These are phyloP conservation scores for Scleroderma citrinum DNA, from an alignment of 768 basidiomycete genomes.

Conservation along the genomic window DNA sequence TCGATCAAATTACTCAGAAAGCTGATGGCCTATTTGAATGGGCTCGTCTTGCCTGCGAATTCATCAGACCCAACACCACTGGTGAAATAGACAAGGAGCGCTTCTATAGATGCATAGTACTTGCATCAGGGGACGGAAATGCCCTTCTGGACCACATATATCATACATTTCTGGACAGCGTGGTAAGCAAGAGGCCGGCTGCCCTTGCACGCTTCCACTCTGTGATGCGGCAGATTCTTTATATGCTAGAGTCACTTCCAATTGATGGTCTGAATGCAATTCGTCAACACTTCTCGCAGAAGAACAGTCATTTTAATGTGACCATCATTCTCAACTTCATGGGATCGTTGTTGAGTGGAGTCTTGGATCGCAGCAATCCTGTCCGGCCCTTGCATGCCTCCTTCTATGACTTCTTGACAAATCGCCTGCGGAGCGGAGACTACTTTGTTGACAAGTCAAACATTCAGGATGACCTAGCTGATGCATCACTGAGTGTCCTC, in stretches of 20 bases:
- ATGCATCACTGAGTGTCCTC: constrained; percentile 24
- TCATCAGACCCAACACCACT: neutral
- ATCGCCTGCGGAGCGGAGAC: too few species aligned
- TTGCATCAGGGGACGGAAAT: constrained; percentile 25
- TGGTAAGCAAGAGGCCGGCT: too few species aligned
- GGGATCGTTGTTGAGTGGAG: constrained; percentile 7
- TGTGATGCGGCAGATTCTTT: neutral
- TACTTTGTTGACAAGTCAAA: constrained; percentile 9
- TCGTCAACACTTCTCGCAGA: neutral
- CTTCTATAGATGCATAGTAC: constrained; percentile 6
- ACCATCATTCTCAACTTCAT: neutral
- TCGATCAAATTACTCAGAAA: neutral
- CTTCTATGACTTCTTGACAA: too few species aligned
- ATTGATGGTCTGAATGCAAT: neutral
- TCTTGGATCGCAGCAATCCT: neutral
- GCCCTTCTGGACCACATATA: constrained; percentile 16
- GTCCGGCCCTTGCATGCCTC: too few species aligned
- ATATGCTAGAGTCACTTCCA: constrained; percentile 1
- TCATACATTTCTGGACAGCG: too few species aligned
- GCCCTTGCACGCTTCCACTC: too few species aligned
- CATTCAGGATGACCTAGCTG: constrained; percentile 14
- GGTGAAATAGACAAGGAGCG: too few species aligned
- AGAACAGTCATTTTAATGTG: neutral
- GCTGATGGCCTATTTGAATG: constrained; percentile 5
- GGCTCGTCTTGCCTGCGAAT: constrained; percentile 5